These are phyloP conservation scores for Falciphora oryzae DNA, from an alignment of 2,329 filamentous ascomycete genomes.

Conservation along the genomic window DNA sequence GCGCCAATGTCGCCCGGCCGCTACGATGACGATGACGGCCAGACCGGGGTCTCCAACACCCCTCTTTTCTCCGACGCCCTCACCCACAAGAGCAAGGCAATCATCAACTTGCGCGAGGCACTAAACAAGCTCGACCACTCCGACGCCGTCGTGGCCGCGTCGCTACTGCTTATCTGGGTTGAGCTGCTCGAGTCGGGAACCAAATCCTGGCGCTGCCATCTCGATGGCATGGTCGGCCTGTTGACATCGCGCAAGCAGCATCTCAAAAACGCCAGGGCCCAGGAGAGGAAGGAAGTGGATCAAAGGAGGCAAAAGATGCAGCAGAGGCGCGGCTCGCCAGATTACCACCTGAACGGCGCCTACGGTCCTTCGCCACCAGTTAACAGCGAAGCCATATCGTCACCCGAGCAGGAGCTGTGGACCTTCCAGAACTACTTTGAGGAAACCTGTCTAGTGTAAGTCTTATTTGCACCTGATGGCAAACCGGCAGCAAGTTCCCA, in stretches of 20 bases:
- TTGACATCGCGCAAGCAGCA: not conserved
- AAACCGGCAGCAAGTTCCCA: not conserved
- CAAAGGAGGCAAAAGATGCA: not conserved
- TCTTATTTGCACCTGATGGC: not conserved
- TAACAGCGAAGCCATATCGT: not conserved
- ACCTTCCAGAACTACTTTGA: slow-evolving; percentile 8
- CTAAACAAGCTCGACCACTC: slow-evolving; percentile 8
- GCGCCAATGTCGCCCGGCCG: slow-evolving; percentile 4
- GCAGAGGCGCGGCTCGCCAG: not conserved
- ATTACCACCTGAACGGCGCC: not conserved
- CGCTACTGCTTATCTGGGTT: slow-evolving; percentile 12
- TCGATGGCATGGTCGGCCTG: slow-evolving; percentile 11
- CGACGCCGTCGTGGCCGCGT: slow-evolving; percentile 11
- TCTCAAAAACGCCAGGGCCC: not conserved
- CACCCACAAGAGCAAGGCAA: slow-evolving; percentile 11
- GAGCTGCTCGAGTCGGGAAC: slow-evolving; percentile 12
- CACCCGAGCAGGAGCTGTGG: not conserved
- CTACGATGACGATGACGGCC: not conserved
- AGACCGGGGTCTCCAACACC: not conserved
- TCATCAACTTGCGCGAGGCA: slow-evolving; percentile 8
- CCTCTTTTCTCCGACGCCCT: slow-evolving; percentile 7
- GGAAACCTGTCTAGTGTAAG: slow-evolving; percentile 4
- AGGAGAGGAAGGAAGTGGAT: not conserved
- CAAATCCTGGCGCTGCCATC: slow-evolving; percentile 10
- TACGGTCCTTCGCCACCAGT: not conserved